These are phyloP conservation scores for Monilinia fructicola DNA, from an alignment of 2,329 filamentous ascomycete species.

Conservation along the genomic window DNA sequence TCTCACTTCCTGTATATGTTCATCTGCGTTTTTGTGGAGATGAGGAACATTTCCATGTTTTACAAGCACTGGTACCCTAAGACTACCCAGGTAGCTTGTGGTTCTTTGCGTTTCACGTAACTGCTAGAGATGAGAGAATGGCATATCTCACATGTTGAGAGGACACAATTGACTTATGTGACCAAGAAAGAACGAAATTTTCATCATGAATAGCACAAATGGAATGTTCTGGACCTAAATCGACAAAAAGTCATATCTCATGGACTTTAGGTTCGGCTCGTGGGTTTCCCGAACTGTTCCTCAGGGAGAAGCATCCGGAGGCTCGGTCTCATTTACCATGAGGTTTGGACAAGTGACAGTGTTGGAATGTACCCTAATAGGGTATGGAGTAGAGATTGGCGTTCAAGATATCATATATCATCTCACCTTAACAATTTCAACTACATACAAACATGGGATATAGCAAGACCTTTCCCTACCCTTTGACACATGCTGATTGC, in stretches of 20 bases:
- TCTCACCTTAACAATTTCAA: background rate
- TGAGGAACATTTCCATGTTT: slow-evolving; percentile 8
- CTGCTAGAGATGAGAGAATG: slow-evolving; percentile 8
- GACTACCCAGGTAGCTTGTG: background rate
- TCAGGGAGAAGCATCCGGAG: background rate
- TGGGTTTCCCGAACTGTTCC: background rate
- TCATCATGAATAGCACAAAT: slow-evolving; percentile 3
- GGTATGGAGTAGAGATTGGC: background rate
- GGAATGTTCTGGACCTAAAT: slow-evolving; percentile 12
- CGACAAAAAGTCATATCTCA: background rate
- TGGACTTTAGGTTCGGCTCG: slow-evolving; percentile 9
- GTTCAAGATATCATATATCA: background rate
- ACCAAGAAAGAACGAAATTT: background rate
- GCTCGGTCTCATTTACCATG: slow-evolving; percentile 3
- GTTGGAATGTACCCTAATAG: background rate
- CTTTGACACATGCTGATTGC: background rate
- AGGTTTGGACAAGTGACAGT: slow-evolving; percentile 10
- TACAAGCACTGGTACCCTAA: background rate
- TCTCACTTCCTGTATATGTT: slow-evolving; percentile 13
- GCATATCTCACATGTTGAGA: background rate
- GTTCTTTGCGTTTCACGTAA: slow-evolving; percentile 1
- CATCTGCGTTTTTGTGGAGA: slow-evolving; percentile 17
- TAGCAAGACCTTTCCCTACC: background rate
- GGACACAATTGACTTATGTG: slow-evolving; percentile 7
- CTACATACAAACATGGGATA: background rate